Base-by-base conservation (phyloP, 2,329 filamentous ascomycete species). In the Akanthomyces lecanii region DNA sequence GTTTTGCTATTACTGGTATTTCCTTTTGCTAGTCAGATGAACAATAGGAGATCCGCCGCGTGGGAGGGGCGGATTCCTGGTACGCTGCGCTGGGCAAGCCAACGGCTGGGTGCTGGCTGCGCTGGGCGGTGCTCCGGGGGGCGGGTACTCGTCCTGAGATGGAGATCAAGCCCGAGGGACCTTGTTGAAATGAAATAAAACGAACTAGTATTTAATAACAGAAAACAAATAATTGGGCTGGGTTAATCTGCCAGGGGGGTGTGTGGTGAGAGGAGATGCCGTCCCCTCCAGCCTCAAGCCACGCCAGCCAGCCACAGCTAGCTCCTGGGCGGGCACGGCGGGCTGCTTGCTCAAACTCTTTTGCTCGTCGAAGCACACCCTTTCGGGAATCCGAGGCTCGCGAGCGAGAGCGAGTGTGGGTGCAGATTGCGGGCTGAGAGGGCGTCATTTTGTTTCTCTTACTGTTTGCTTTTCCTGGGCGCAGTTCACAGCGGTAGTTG, bases 251-350 rank as follows among this genome's bases (percentile, higher is more conserved):
- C 21, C 28, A 33, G n/a, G n/a, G 30, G 30, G 44, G 55, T 2
- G 55, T 47, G 38, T 21, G 38, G 38, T 25, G 40, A 38, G 44
- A 56, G 53, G 21, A 23, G n/a, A n/a, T n/a, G n/a, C n/a, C n/a
- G 38, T n/a, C 16, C 18, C 23, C 47, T 16, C 38, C 44, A 48
- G 55, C 55, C 55, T 50, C 44, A 58, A 58, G 30, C 44, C 44
- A 58, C 55, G 33, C 55, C 55, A 58, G 55, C 44, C 55, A 38
- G 55, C 55, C 52, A 54, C 52, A 54, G 47, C 25, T 50, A 50
- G 47, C 47, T 50, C 14, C 47, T 50, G 47, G 47, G 23, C 28
- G 47, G 47, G 23, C 21, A 21, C 21, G 21, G 21, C 42, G 42
- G 14, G 38, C 36, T 38, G 36, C 36, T 40, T 40, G 38, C 38